phyloP scores from a whole-genome alignment of 352 stramenopile genomes.

The Phytopythium cucurbitacearum region DNA sequence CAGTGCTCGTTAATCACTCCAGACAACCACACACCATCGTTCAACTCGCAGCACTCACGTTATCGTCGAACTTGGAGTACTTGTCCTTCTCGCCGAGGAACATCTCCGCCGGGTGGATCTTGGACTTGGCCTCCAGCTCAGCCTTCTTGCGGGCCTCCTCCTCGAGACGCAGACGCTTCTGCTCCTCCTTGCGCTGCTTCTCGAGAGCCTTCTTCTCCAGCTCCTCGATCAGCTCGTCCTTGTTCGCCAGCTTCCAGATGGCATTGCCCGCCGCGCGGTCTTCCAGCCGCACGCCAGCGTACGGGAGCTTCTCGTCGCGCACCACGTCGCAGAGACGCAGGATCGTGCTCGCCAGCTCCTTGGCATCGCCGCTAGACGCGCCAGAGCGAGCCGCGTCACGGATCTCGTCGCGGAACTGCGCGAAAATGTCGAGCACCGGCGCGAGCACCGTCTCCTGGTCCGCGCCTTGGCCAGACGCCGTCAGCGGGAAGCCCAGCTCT shows the following conservation, averaged over 20 bases:
- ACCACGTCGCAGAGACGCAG: slow-evolving; percentile 85
- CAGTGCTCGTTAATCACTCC: neutral
- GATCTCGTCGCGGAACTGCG: slow-evolving; percentile 84
- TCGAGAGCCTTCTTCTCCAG: slow-evolving; percentile 72
- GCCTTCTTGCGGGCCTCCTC: slow-evolving; percentile 75
- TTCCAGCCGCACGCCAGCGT: slow-evolving; percentile 87
- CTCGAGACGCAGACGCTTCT: slow-evolving; percentile 65
- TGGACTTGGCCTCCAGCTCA: slow-evolving; percentile 82
- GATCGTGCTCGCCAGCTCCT: slow-evolving; percentile 62
- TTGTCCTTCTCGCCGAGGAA: slow-evolving; percentile 88
- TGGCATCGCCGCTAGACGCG: slow-evolving; percentile 29
- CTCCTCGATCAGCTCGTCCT: slow-evolving; percentile 79
- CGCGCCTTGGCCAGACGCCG: slow-evolving; percentile 21
- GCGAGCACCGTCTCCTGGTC: slow-evolving; percentile 81
- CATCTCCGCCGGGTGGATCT: slow-evolving; percentile 91
- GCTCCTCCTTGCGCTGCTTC: slow-evolving; percentile 77
- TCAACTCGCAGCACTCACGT: slow-evolving; percentile 23
- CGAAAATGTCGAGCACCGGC: slow-evolving; percentile 89
- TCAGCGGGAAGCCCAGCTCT: slow-evolving; percentile 82
- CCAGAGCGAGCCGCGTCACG: slow-evolving; percentile 62
- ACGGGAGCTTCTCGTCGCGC: slow-evolving; percentile 86
- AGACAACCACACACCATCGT: slow-evolving; percentile 1
- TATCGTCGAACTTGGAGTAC: slow-evolving; percentile 91
- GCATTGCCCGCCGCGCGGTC: slow-evolving; percentile 57
- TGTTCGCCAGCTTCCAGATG: slow-evolving; percentile 92